Base-by-base conservation (phyloP, 345 rosid genomes). In the Viola odorata region DNA sequence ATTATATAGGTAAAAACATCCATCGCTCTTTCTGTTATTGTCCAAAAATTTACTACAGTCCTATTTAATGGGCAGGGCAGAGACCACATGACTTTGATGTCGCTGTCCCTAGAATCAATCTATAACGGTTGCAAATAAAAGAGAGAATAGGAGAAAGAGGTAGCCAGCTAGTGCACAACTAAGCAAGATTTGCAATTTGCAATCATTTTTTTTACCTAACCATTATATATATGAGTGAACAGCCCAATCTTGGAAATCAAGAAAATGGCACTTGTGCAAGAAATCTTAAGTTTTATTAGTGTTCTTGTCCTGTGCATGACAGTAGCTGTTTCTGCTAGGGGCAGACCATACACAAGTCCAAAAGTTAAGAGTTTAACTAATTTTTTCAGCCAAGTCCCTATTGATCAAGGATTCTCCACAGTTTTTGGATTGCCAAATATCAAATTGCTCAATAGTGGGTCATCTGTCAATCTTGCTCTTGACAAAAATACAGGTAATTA, bases 401-500 rank as follows among this genome's bases (percentile, higher is more conserved):
- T 92, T n/a, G 70, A 71, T 50, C 75, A 69, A 51, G 84, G 79
- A 0, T 85, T 81, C 61, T 67, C 70, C 5, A 76, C 66, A 37
- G 56, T 64, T 50, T 89, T 73, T n/a, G 98, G 96, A 23, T 76
- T 53, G 49, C 71, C 75, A 8, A 87, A 92, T 65, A 64, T 87
- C 70, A 72, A 75, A 66, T 50, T 82, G 6, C 47, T 75, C 57
- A 80, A 71, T 16, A 81, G 84, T 71, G 96, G 85, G 41, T 82
- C 96, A 12, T 70, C 49, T 45, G 91, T 79, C 15, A 77, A 66
- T 58, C 82, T 92, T 60, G 79, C 89, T 61, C 94, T 92, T 44
- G 79, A 80, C 75, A 92, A 82, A 74, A 62, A 82, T 8, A 77
- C 96, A 6, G 97, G 97, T 91, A 23, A 12, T 10, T 38, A 40